Evolutionary conservation across 169 alveolate genomes (phyloP).

Genomic region (Haemoproteus tartakovskyi): DNA sequence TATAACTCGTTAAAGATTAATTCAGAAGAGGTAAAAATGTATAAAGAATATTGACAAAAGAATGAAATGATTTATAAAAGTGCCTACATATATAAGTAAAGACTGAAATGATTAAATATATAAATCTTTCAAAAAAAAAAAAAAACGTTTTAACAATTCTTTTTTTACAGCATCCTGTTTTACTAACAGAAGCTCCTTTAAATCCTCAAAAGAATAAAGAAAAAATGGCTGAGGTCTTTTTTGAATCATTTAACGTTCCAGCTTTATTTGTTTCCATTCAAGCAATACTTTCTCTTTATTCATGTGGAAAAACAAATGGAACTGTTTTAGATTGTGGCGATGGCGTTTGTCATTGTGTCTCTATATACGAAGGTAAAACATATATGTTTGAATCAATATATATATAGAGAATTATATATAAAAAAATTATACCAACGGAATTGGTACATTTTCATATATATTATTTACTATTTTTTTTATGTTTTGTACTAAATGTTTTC

Average conservation of each 20-base stretch:
- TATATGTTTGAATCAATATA: too few species aligned
- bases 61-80: too few species aligned
- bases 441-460: too few species aligned
- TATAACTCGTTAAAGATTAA: constrained; percentile 83
- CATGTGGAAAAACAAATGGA: constrained; percentile 99
- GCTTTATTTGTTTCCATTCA: constrained; percentile 96
- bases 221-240: constrained; percentile 95
- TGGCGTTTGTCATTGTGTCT: constrained; percentile 98
- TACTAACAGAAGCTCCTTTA: constrained; percentile 97
- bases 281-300: constrained; percentile 97
- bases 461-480: too few species aligned
- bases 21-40: constrained; percentile 69
- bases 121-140: too few species aligned
- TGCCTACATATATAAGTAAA: too few species aligned
- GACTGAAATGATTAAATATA: too few species aligned
- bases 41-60: too few species aligned
- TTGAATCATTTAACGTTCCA: constrained; percentile 98
- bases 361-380: too few species aligned
- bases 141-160: constrained; percentile 95
- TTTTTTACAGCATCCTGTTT: constrained; percentile 94
- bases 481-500: too few species aligned
- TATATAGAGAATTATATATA: too few species aligned
- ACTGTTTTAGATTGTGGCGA: constrained; percentile 98
- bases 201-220: constrained; percentile 96
- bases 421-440: too few species aligned